These are phyloP conservation scores for Cocos nucifera DNA, from an alignment of 176 grass and related monocot species.

Conservation along the genomic window DNA sequence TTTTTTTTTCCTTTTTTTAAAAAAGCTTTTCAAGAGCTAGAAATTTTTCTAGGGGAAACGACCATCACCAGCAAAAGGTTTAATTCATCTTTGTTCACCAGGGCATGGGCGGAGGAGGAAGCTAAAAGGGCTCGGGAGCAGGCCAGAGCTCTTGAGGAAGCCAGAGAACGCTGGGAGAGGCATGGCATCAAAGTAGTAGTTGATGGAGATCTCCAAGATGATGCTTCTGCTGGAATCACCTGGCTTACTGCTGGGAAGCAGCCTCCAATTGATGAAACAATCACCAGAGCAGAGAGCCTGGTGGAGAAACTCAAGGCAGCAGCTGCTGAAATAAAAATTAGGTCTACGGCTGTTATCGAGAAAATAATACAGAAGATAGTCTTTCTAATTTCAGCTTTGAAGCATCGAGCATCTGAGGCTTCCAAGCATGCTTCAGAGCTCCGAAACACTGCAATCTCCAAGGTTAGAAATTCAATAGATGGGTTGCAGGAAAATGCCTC, in stretches of 20 bases:
- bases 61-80: too few relatives aligned
- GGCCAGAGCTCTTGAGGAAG: slow-evolving; percentile 61
- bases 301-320: slow-evolving; percentile 57
- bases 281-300: slow-evolving; percentile 33
- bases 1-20: too few relatives aligned
- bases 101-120: slow-evolving; percentile 95
- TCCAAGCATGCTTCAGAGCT: slow-evolving; percentile 21
- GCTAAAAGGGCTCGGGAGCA: slow-evolving; percentile 85
- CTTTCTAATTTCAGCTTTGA: slow-evolving; percentile 46
- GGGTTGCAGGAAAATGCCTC: slow-evolving; percentile 20
- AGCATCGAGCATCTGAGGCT: slow-evolving; percentile 29
- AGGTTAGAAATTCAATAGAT: slow-evolving; percentile 30
- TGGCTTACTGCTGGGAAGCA: slow-evolving; percentile 65
- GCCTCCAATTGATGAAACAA: slow-evolving; percentile 34
- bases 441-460: slow-evolving; percentile 21
- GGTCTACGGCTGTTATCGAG: slow-evolving; percentile 31
- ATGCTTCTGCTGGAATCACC: slow-evolving; percentile 51
- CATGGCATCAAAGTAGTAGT: slow-evolving; percentile 82
- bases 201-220: slow-evolving; percentile 53
- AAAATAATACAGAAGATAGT: slow-evolving; percentile 58
- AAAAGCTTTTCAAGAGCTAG: too few relatives aligned
- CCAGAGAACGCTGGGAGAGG: slow-evolving; percentile 61
- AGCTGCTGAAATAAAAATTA: slow-evolving; percentile 37
- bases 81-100: slow-evolving; percentile 21
- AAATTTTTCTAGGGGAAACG: too few relatives aligned